Conservation (phyloP, 345 rosid species). For the Brassica nigra region DNA sequence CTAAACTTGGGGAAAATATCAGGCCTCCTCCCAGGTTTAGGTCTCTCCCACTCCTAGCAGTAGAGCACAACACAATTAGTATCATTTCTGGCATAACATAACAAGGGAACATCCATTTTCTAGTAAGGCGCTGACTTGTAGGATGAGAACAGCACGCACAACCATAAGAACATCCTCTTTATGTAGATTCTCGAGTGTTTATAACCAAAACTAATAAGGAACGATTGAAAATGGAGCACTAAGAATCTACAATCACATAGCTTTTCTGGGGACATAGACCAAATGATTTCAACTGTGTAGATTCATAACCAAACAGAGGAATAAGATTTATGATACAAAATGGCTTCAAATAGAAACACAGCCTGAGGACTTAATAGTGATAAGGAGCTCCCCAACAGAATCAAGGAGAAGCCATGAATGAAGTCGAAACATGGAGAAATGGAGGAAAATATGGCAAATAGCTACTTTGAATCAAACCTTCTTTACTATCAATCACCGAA, state of each 20-base stretch:
- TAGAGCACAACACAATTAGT: background rate
- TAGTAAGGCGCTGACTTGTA: background rate
- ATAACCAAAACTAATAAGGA: slow-evolving; percentile 36
- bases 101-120: background rate
- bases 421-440: background rate
- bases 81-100: background rate
- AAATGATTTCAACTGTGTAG: background rate
- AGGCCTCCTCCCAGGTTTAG: slow-evolving; percentile 76
- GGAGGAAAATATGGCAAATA: background rate
- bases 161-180: background rate
- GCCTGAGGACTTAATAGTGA: background rate
- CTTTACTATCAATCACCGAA: background rate
- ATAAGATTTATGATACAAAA: background rate
- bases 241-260: background rate
- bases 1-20: slow-evolving; percentile 77
- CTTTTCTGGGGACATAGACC: background rate
- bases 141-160: background rate
- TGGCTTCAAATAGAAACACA: slow-evolving; percentile 11
- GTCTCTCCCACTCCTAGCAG: slow-evolving; percentile 76
- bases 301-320: slow-evolving; percentile 8
- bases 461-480: background rate
- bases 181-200: background rate
- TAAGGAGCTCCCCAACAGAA: background rate
- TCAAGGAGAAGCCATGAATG: background rate
- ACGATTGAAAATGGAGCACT: background rate